Base-by-base conservation (phyloP, 257 asterid species). In the Scutellaria barbata region DNA sequence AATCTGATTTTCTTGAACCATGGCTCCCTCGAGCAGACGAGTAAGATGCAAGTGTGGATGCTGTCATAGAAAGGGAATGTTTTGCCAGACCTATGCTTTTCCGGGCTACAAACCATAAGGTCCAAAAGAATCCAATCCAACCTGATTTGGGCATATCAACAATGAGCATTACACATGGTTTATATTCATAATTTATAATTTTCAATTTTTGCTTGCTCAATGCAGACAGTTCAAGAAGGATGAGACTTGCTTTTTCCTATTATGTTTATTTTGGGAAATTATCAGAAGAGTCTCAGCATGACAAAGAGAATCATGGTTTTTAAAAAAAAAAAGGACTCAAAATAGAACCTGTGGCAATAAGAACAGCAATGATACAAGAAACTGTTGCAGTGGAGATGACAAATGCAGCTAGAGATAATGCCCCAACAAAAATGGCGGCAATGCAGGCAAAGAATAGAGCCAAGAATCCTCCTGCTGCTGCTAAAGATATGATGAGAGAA, bases 381-480 rank as follows among this genome's bases (percentile, higher is more conserved):
- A 87, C 60, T 22, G 96, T 87, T 6, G 88, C 76, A 0, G 85
- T 74, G 37, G 93, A 90, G 55, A 92, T 87, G 68, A 81, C 92
- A 77, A 87, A 83, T 11, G 75, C 82, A 52, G 98, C 92, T 18
- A 85, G 66, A 0, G 88, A 80, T 50, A 92, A 78, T 42, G 92
- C 98, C 62, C 90, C 85, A 6, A 92, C 75, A 65, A 90, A 92
- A 56, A 90, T 87, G 74, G 92, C 90, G 5, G 93, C 85, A 72
- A 87, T 73, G 53, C 78, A 90, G 71, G 90, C 65, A 67, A 92
- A 90, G 89, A 92, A 92, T 17, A 92, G 56, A 78, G 93, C 96
- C 85, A 92, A 76, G 85, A 92, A 90, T 66, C 97, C 97, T 71
- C 98, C 98, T 7, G 96, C 95, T 47, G 92, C 97, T 7, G 93